Evolutionary conservation across 768 basidiomycete species (phyloP), one percentile per base, ranked within the genome.

Genomic region (Pleurotus citrinopileatus): DNA sequence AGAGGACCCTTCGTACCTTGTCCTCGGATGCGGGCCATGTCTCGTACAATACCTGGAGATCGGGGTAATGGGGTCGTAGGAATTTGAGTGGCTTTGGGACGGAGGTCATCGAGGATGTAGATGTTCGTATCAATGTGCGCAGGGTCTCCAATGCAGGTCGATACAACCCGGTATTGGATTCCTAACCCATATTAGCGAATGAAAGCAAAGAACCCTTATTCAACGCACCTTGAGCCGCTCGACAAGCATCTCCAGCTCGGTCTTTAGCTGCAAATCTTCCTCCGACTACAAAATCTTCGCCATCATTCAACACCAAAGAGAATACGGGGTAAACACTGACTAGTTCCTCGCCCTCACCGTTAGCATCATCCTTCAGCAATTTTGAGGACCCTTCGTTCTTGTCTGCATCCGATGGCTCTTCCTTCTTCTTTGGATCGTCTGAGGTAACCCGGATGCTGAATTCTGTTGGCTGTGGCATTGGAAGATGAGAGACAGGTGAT

Each of bases 41-140:
- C 55, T 91, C 87, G 67, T 94, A 95, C 23, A 98, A 73, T 20
- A 76, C 76, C 68, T 94, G 89, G 37, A 96, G 80, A 55, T 84
- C 86, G 44, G 89, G 90, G 67, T 96, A 99, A 67, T 94, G 89
- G 28, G 94, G 95, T 53, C 94, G 87, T 26, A 99, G 81, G 72
- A 99, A 99, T 73, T 99, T 99, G 55, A 99, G 80, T 25, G 97
- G 97, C 75, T 99, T 98, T 1, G 97, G 97, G 8, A 99, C 96
- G 20, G 94, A 95, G 9, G 97, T 99, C 96, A 99, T 98, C 4
- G 94, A 97, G 13, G 92, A 95, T 3, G 97, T 99, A 9, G 94
- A 94, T 4, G 96, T 98, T 64, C 93, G 81, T 64, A 98, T 98
- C 38, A 98, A 77, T 5, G 90, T 94, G 44, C 96, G 83, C 8